Evolutionary conservation across 2,329 filamentous ascomycete species (phyloP).

Genomic region (Verticillium longisporum): DNA sequence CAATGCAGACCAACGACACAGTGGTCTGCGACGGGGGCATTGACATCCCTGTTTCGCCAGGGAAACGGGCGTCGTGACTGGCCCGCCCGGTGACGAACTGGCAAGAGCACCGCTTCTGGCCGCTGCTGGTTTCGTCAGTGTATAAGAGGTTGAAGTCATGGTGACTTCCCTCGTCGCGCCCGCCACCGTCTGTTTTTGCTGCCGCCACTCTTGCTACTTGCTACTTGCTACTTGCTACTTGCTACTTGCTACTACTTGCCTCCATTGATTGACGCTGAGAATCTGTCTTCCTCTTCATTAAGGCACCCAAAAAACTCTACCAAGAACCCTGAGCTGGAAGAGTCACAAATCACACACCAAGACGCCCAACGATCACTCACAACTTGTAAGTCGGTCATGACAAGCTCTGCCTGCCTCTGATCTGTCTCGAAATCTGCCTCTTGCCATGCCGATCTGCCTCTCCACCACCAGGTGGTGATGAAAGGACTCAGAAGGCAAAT

Average conservation of each 20-base stretch:
- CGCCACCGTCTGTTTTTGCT: neutral
- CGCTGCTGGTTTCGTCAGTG: neutral
- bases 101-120: neutral
- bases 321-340: neutral
- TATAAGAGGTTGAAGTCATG: constrained; percentile 2
- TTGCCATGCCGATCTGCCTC: neutral
- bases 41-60: constrained; percentile 1
- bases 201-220: neutral
- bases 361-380: neutral
- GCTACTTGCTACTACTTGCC: too few relatives aligned
- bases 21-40: neutral
- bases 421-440: neutral
- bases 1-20: neutral
- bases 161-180: neutral
- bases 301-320: neutral
- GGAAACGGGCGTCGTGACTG: constrained; percentile 1
- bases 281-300: neutral
- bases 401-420: neutral
- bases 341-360: neutral
- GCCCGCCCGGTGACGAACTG: constrained; percentile 1
- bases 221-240: too few relatives aligned
- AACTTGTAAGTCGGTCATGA: neutral
- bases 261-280: neutral
- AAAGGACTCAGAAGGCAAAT: too few relatives aligned
- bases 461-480: neutral